A percentile compares a stretch with the other conserved stretches of the same genome.
phyloP scores from a whole-genome alignment of 1,139 yeast genomes.

The Yarrowia galli region DNA sequence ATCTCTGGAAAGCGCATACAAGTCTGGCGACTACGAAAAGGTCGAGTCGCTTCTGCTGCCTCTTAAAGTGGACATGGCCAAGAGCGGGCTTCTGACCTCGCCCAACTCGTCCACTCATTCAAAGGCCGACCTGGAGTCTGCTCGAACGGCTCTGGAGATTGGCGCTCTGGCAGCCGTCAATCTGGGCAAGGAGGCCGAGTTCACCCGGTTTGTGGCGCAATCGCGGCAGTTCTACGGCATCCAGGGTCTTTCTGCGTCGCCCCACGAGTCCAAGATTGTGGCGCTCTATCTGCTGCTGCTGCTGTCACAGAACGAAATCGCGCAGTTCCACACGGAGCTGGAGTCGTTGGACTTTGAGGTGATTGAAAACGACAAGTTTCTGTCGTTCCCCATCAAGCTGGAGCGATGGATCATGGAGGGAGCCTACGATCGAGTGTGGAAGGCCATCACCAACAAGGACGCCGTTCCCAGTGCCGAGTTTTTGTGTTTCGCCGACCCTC shows the following conservation, averaged over 20 bases:
- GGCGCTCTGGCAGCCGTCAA: constrained; percentile 83
- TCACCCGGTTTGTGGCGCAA: constrained; percentile 76
- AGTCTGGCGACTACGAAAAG: constrained; percentile 63
- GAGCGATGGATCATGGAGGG: constrained; percentile 98
- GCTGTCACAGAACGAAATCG: constrained; percentile 82
- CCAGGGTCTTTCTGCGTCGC: constrained; percentile 60
- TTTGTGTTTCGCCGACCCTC: constrained; percentile 56
- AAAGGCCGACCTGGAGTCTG: constrained; percentile 72
- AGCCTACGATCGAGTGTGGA: constrained; percentile 91
- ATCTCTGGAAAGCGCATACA: constrained; percentile 55
- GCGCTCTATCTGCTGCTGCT: constrained; percentile 79
- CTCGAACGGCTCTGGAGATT: constrained; percentile 83
- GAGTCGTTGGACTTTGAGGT: constrained; percentile 64
- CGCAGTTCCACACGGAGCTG: constrained; percentile 87
- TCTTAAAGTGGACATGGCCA: constrained; percentile 79
- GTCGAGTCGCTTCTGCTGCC: constrained; percentile 71
- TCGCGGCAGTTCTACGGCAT: constrained; percentile 73
- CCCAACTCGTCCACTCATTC: constrained; percentile 49
- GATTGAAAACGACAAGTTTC: constrained; percentile 63
- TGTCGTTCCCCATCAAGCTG: constrained; percentile 84
- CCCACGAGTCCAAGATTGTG: constrained; percentile 76
- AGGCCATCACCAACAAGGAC: constrained; percentile 60
- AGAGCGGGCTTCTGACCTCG: constrained; percentile 82
- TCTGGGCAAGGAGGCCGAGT: constrained; percentile 64
- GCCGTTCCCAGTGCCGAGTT: constrained; percentile 60